Evolutionary conservation across 768 basidiomycete species (phyloP), one percentile per base, ranked within the genome.

Genomic region (Mycena galopus): DNA sequence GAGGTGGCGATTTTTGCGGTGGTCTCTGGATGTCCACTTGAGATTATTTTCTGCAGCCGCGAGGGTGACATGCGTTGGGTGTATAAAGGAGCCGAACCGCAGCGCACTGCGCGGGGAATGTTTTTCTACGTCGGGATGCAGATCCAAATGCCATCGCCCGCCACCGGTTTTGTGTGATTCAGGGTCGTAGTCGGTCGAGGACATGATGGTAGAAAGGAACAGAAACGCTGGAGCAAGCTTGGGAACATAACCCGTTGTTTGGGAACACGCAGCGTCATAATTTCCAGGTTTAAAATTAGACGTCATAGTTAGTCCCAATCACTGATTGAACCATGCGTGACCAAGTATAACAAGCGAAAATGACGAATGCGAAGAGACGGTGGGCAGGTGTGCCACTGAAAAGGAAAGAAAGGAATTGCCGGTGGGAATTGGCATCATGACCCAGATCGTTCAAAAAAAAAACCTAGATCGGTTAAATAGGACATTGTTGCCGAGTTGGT

Each of bases 21-120:
- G 83, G 55, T 82, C 79, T 30, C 87, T 78, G 1, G 86, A 85
- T n/a, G 81, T 83, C 86, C 86, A 86, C 14, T 67, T 44, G 16
- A 83, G 53, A 21, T 69, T 57, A 11, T 58, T 37, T 3, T 75
- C 70, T 19, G 67, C 53, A 12, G 71, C 56, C 37, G 56, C 69
- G 7, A 85, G 78, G 3, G 69, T 76, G 6, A 78, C 84, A 33
- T 80, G 80, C 5, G 85, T 85, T 9, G 84, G 84, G 69, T 85
- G 82, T 35, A 85, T 78, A 57, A 78, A 75, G n/a, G 73, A 74
- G 7, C 74, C 74, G 42, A 83, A 67, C 6, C 78, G 81, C 14
- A 84, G 73, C 1, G 80, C 75, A 63, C 83, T 82, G 35, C 71
- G 74, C 7, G 79, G 76, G 25, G 73, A 69, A n/a, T 77, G 68